A percentile compares a stretch with the other conserved stretches of the same genome.
Conservation (phyloP, 2,329 filamentous ascomycete genomes). For the Pyrenochaeta sp. region DNA sequence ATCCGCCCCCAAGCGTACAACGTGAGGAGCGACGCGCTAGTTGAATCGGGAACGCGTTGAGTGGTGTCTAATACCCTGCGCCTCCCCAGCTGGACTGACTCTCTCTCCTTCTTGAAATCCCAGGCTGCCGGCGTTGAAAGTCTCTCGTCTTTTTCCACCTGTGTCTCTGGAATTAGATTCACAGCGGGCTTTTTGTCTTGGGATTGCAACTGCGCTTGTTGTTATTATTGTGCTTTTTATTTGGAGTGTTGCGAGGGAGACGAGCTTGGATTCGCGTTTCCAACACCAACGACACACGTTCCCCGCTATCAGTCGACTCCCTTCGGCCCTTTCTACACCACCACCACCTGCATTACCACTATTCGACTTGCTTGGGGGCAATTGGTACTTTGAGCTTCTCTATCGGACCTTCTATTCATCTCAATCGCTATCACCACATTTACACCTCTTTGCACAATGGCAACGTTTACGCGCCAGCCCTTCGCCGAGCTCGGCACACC, state of each 20-base stretch:
- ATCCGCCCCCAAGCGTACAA: background rate
- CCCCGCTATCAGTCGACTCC: slow-evolving; percentile 12
- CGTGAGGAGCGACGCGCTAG: slow-evolving; percentile 33
- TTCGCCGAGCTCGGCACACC: slow-evolving; percentile 76
- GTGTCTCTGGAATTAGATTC: background rate
- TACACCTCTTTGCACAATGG: slow-evolving; percentile 28
- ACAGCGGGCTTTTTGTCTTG: no score
- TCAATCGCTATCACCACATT: slow-evolving; percentile 1
- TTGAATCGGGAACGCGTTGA: slow-evolving; percentile 30
- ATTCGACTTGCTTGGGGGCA: background rate
- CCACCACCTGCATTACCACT: slow-evolving; percentile 5
- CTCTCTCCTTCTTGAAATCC: slow-evolving; percentile 15
- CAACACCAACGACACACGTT: slow-evolving; percentile 13
- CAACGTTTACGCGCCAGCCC: slow-evolving; percentile 70
- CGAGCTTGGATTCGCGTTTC: slow-evolving; percentile 5
- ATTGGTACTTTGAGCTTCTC: slow-evolving; percentile 3
- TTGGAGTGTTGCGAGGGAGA: slow-evolving; percentile 4
- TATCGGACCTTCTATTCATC: background rate
- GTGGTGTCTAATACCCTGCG: slow-evolving; percentile 25
- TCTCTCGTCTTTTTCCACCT: background rate
- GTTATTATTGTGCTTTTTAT: slow-evolving; percentile 3
- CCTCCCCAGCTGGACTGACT: slow-evolving; percentile 6
- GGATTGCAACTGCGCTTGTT: no score
- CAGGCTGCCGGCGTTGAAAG: slow-evolving; percentile 6
- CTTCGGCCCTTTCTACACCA: slow-evolving; percentile 9